A percentile compares a stretch with the other conserved stretches of the same genome.
phyloP scores from a whole-genome alignment of 1,284 basidiomycete species.

The Fistulina hepatica region DNA sequence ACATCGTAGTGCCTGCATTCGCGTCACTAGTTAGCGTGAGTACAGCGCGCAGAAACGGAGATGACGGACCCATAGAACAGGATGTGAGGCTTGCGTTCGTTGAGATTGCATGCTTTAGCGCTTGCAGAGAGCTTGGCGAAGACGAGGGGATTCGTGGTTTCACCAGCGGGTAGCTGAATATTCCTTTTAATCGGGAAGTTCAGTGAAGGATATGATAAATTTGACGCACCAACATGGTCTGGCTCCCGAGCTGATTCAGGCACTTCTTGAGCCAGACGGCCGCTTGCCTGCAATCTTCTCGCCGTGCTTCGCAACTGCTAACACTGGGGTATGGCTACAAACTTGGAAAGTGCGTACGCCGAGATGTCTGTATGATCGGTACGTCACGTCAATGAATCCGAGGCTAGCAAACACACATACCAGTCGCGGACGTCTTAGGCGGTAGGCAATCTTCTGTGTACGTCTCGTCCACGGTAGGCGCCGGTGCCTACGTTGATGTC shows the following conservation, averaged over 20 bases:
- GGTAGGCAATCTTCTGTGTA: conserved; percentile 7
- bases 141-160: conserved; percentile 70
- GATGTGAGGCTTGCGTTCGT: conserved; percentile 51
- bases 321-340: conserved; percentile 84
- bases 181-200: conserved; percentile 2
- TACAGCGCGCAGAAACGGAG: neutral
- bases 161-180: conserved; percentile 53
- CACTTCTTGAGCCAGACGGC: conserved; percentile 87
- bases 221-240: conserved; percentile 54
- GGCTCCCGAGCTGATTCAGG: conserved; percentile 75
- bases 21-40: neutral
- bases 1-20: conserved; percentile 79
- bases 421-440: conserved; percentile 1
- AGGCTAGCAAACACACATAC: neutral
- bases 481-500: conserved; percentile 54
- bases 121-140: conserved; percentile 75
- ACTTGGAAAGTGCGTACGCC: conserved; percentile 69
- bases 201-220: neutral
- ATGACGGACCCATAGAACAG: conserved; percentile 71
- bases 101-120: conserved; percentile 27
- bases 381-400: neutral
- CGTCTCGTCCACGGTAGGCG: conserved; percentile 1
- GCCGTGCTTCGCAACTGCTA: conserved; percentile 53
- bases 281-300: conserved; percentile 87
- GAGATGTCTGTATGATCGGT: conserved; percentile 38